These are phyloP conservation scores for Aureobasidium namibiae DNA, from an alignment of 2,329 filamentous ascomycete species.

Conservation along the genomic window DNA sequence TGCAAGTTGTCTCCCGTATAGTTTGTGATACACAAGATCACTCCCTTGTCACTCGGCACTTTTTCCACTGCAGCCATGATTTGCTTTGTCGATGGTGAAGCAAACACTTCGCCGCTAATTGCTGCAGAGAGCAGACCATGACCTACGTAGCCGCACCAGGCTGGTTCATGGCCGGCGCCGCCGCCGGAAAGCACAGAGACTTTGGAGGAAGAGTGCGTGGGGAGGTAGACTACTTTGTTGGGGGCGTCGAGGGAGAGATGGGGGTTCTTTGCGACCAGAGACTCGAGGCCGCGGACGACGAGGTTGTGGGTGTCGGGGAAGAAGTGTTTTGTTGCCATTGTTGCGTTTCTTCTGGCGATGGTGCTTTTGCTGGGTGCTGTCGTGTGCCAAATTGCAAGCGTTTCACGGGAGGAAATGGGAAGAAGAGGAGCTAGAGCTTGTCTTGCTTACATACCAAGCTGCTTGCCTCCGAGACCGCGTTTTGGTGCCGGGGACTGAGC, in stretches of 20 bases:
- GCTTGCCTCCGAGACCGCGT: not conserved
- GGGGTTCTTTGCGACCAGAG: constrained; percentile 38
- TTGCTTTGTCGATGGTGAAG: constrained; percentile 40
- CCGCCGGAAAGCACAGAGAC: constrained; percentile 41
- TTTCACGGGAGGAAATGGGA: not conserved
- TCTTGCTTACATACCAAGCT: not conserved
- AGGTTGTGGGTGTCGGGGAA: constrained; percentile 44
- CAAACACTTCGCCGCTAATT: constrained; percentile 42
- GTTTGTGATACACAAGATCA: constrained; percentile 42
- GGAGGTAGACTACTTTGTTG: constrained; percentile 42
- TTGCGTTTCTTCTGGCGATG: constrained; percentile 13
- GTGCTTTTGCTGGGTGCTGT: not conserved
- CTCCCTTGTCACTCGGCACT: constrained; percentile 36
- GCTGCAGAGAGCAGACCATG: constrained; percentile 41
- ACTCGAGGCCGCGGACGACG: constrained; percentile 41
- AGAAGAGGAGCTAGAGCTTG: not conserved
- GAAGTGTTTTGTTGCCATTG: constrained; percentile 48
- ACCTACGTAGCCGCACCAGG: constrained; percentile 42
- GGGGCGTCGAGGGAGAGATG: constrained; percentile 36
- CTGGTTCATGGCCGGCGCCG: constrained; percentile 41
- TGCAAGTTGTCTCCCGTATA: constrained; percentile 44
- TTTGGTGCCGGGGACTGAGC: not conserved
- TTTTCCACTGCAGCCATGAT: constrained; percentile 41
- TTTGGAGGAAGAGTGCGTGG: constrained; percentile 34
- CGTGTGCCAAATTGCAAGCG: not conserved